These are phyloP conservation scores for Euclidium syriacum DNA, from an alignment of 345 rosid species.

Conservation along the genomic window DNA sequence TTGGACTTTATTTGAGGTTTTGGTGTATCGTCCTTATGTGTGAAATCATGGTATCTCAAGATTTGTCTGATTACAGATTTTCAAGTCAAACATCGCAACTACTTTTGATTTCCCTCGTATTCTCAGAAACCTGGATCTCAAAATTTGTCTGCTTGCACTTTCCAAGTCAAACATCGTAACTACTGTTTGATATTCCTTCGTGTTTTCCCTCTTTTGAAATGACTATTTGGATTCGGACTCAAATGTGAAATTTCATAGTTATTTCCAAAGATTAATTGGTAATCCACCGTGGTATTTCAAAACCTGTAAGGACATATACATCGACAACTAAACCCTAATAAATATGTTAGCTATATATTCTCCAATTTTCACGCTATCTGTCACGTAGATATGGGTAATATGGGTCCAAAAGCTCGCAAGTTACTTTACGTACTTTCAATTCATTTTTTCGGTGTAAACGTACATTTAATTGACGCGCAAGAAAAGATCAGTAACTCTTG, in stretches of 20 bases:
- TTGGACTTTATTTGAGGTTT: constrained; percentile 10
- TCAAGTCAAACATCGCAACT: constrained; percentile 20
- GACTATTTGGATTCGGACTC: constrained; percentile 3
- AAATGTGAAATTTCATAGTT: neutral
- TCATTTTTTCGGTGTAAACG: neutral
- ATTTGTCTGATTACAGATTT: constrained; percentile 10
- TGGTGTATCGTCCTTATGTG: constrained; percentile 21
- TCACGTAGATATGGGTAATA: neutral
- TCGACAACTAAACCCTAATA: neutral
- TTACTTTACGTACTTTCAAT: neutral
- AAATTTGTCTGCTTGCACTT: constrained; percentile 25
- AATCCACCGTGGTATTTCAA: neutral
- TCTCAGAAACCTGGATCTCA: neutral
- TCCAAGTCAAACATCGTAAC: constrained; percentile 27
- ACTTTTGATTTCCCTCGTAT: constrained; percentile 9
- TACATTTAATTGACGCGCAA: neutral
- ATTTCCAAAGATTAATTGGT: neutral
- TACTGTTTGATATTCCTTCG: constrained; percentile 17
- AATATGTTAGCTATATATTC: neutral
- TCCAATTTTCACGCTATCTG: constrained; percentile 6
- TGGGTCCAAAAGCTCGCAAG: constrained; percentile 13
- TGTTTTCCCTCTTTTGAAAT: constrained; percentile 15
- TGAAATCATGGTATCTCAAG: constrained; percentile 13
- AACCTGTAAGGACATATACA: no score
- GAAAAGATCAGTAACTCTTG: neutral